These are phyloP conservation scores for Globisporangium orthogonon DNA, from an alignment of 352 stramenopile species.

Conservation along the genomic window DNA sequence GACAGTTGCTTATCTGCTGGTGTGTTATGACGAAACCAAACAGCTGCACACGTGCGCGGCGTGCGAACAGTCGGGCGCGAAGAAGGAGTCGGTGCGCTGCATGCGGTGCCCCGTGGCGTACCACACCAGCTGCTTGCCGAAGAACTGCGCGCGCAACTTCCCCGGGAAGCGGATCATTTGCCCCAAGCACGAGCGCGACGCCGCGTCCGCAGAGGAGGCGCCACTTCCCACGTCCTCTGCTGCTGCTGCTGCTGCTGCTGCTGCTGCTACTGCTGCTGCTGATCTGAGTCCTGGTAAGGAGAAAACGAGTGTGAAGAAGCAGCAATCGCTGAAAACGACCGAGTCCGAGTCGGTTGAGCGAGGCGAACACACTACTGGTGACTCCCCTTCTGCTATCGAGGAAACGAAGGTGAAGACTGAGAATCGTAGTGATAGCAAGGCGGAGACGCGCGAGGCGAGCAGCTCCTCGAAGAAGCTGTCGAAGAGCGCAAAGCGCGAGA, in stretches of 20 bases:
- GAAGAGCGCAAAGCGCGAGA: conserved; percentile 35
- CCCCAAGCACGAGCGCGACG: conserved; percentile 33
- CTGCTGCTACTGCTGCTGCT: not conserved
- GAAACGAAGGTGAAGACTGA: conserved; percentile 21
- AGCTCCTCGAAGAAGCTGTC: conserved; percentile 22
- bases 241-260: not conserved
- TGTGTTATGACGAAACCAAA: too few species aligned
- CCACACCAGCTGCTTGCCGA: conserved; percentile 69
- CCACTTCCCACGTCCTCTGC: too few species aligned
- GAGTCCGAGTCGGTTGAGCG: not conserved
- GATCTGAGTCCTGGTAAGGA: not conserved
- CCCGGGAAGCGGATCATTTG: conserved; percentile 74
- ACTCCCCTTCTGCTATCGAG: not conserved
- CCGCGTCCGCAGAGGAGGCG: not conserved
- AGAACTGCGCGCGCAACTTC: conserved; percentile 40
- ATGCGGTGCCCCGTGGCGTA: conserved; percentile 77
- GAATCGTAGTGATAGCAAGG: conserved; percentile 7
- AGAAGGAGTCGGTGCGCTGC: conserved; percentile 77
- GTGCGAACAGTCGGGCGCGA: conserved; percentile 68
- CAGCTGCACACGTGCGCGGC: conserved; percentile 71
- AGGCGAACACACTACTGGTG: not conserved
- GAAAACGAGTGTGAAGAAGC: not conserved
- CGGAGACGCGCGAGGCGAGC: conserved; percentile 1
- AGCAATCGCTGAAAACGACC: not conserved
- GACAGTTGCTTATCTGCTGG: not conserved